phyloP scores from a whole-genome alignment of 331 rosid species.

The Pyracantha coccinea region DNA sequence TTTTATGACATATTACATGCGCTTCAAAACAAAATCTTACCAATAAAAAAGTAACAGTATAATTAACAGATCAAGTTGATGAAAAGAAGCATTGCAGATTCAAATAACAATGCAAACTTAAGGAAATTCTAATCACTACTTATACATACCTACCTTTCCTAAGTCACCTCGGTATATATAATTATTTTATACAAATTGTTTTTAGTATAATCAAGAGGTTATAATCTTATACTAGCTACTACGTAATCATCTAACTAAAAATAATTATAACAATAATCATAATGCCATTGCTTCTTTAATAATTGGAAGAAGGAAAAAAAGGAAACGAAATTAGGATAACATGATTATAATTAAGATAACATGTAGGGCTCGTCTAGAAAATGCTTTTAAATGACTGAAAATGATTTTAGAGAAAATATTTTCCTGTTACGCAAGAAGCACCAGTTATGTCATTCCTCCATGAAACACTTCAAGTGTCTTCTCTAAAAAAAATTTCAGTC shows the following conservation, averaged over 20 bases:
- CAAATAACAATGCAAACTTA: not conserved
- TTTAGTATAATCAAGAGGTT: not conserved
- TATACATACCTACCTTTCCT: not conserved
- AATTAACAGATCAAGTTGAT: not conserved
- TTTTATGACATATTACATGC: not conserved
- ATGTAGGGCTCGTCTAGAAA: not conserved
- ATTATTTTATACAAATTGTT: not conserved
- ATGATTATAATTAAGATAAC: slow-evolving; percentile 9
- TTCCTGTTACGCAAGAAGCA: too few species aligned
- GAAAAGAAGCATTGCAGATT: not conserved
- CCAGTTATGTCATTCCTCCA: too few species aligned
- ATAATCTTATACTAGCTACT: not conserved
- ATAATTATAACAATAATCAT: not conserved
- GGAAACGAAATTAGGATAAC: not conserved
- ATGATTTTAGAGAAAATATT: too few species aligned
- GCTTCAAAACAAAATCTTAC: not conserved
- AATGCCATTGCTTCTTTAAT: slow-evolving; percentile 1
- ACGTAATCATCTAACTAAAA: not conserved
- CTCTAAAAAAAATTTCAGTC: too few species aligned
- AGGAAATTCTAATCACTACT: not conserved
- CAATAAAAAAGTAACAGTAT: not conserved
- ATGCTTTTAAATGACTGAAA: too few species aligned
- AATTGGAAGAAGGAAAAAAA: not conserved
- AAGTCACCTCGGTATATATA: not conserved
- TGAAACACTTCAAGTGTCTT: too few species aligned